Evolutionary conservation across 192 early-diverging fungal species (phyloP).

Genomic region (Coemansia sp.): DNA sequence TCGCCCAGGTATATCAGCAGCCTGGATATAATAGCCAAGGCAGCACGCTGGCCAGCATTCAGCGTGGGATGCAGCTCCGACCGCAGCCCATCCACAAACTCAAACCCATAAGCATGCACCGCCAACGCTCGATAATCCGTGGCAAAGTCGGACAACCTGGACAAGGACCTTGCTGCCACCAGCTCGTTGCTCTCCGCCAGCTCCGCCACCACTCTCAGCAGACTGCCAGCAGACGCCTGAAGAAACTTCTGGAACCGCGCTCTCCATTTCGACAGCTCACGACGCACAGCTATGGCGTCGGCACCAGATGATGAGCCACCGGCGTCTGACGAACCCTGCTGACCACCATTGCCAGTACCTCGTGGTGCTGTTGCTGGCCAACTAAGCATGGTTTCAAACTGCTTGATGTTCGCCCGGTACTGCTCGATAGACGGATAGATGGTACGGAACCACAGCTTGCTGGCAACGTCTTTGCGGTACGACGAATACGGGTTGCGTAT

Average conservation of each 20-base stretch:
- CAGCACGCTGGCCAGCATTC: conserved; percentile 26
- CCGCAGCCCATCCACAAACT: conserved; percentile 28
- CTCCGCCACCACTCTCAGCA: conserved; percentile 36
- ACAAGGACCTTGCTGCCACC: conserved; percentile 13
- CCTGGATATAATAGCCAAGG: conserved; percentile 31
- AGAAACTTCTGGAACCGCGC: conserved; percentile 40
- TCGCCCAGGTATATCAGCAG: conserved; percentile 47
- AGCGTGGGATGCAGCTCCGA: conserved; percentile 35
- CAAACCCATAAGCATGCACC: conserved; percentile 32
- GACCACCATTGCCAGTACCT: neutral
- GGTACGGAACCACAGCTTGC: conserved; percentile 48
- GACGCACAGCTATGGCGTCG: conserved; percentile 15
- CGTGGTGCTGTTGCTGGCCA: neutral
- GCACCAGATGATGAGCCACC: neutral
- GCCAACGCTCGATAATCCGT: conserved; percentile 35
- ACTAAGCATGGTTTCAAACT: conserved; percentile 22
- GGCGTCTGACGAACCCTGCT: neutral
- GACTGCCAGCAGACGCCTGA: conserved; percentile 32
- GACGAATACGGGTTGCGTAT: conserved; percentile 49
- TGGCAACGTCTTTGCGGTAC: conserved; percentile 44
- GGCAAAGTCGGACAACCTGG: conserved; percentile 14
- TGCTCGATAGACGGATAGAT: conserved; percentile 48
- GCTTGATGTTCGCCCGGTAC: conserved; percentile 46
- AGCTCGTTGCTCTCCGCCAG: conserved; percentile 38
- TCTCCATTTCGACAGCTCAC: conserved; percentile 36